Base-by-base conservation (phyloP, 768 basidiomycete species). In the Termitomyces sp. region DNA sequence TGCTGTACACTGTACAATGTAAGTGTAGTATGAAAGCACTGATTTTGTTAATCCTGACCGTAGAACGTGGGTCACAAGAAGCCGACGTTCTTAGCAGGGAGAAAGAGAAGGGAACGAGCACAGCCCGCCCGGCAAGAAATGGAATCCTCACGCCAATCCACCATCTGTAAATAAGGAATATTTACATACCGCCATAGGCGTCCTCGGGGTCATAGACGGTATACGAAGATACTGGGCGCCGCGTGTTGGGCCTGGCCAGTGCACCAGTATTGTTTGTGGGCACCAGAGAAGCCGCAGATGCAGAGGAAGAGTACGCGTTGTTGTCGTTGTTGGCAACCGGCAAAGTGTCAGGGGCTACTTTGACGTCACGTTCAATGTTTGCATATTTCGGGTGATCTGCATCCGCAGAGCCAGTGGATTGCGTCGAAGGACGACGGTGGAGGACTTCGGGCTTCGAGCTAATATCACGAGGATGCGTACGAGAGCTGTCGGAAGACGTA, bases 111-210 rank as follows among this genome's bases (percentile, higher is more conserved):
- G n/a, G 13, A 58, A 36, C 46, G 56, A 44, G 53, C 54, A 32
- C 42, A 58, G 60, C 60, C 44, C n/a, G 57, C 44, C 16, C 30
- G 24, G 33, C 38, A 38, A 54, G 8, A 35, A 44, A 36, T 22
- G 6, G 14, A 30, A 26, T 13, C 6, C 8, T 3, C 26, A 30
- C 26, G 26, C 36, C 38, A 42, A 28, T 12, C 18, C 38, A 52
- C 18, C 50, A 9, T 26, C 4, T 7, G 14, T 24, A 18, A 22
- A 40, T 16, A 22, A 26, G n/a, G 30, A 6, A 22, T 8, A 44
- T 18, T 78, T 72, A 88, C 67, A 89, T 80, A 32, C 86, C 88
- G 26, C 79, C 85, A 62, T 90, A 90, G 47, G 83, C 86, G 61
- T 90, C 87, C 30, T 83, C 82, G 35, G 80, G 79, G 61, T 84